Base-by-base conservation (phyloP, 2,329 filamentous ascomycete species). In the Penicillium decumbens region DNA sequence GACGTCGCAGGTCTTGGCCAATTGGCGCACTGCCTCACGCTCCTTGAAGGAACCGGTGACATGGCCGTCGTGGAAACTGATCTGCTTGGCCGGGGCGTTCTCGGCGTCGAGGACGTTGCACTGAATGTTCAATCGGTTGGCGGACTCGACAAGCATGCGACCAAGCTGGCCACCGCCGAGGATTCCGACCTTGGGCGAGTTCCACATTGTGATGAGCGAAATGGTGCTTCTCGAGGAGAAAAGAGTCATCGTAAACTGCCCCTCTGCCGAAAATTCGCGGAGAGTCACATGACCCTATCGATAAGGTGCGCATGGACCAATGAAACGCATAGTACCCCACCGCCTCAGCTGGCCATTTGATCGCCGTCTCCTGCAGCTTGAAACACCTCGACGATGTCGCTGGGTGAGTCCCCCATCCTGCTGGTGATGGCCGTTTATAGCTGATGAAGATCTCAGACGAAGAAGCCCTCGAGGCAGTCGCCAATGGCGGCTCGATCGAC, bases 101-200 rank as follows among this genome's bases (percentile, higher is more conserved):
- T 82, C 83, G 38, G 80, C 82, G 68, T 96, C 92, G 41, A 95
- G 80, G 35, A 95, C 79, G 50, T 85, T 88, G 58, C 93, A 80
- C 57, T 87, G 80, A 58, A 95, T 83, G 61, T 89, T 89, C 50
- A 95, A 80, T 58, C 80, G 75, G 65, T 85, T 83, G 29, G 91
- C 90, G n/a, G 87, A 85, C 75, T 97, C 89, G 57, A 88, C 86
- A 18, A 97, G 81, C 93, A 97, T 97, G 57, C 89, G 88, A 53
- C 92, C 93, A 35, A 98, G 80, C 74, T 91, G 88, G 62, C 88
- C 88, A 44, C 78, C 79, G 29, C 79, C 79, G 48, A 81, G 73
- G 41, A 81, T 74, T 53, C 79, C 79, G 47, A 78, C 71, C 53
- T 69, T 70, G 40, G 61, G 68, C 43, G 66, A 63, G 54, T 71